Conservation (phyloP, 768 basidiomycete species). For the Amanita molliuscula region DNA sequence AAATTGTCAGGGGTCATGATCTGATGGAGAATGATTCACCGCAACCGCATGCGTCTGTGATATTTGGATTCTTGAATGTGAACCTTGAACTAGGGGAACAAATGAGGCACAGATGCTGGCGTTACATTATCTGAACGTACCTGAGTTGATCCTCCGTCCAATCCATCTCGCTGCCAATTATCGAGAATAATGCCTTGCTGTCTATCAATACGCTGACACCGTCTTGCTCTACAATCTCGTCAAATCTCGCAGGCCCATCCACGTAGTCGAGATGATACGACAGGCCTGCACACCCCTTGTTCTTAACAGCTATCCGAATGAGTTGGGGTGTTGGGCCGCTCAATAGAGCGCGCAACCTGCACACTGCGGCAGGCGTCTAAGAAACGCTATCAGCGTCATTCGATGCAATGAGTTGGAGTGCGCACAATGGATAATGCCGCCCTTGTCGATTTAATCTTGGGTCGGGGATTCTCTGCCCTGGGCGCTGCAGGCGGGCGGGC, state of each 20-base stretch:
- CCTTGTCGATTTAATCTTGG: conserved; percentile 59
- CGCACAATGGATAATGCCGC: conserved; percentile 69
- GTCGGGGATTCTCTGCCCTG: conserved; percentile 51
- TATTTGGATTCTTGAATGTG: conserved; percentile 83
- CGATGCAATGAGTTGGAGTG: conserved; percentile 9
- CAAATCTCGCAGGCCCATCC: conserved; percentile 80
- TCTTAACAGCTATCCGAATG: conserved; percentile 90
- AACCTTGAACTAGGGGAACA: conserved; percentile 54
- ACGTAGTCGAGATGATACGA: conserved; percentile 94
- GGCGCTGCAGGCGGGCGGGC: conserved; percentile 66
- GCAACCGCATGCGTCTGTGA: conserved; percentile 91
- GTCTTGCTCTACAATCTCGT: conserved; percentile 95
- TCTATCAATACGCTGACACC: conserved; percentile 92
- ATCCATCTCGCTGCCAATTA: conserved; percentile 99
- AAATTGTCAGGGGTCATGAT: conserved; percentile 16
- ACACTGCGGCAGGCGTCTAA: conserved; percentile 75
- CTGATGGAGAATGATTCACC: conserved; percentile 82
- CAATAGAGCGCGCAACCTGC: conserved; percentile 61
- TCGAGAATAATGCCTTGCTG: conserved; percentile 92
- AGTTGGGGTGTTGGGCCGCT: conserved; percentile 82
- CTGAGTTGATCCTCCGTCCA: conserved; percentile 92
- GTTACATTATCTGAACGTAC: conserved; percentile 28
- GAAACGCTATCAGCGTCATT: conserved; percentile 3
- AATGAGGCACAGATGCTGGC: conserved; percentile 1
- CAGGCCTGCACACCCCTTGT: conserved; percentile 91